Base-by-base conservation (phyloP, 768 basidiomycete genomes). In the Suillus alpinus region DNA sequence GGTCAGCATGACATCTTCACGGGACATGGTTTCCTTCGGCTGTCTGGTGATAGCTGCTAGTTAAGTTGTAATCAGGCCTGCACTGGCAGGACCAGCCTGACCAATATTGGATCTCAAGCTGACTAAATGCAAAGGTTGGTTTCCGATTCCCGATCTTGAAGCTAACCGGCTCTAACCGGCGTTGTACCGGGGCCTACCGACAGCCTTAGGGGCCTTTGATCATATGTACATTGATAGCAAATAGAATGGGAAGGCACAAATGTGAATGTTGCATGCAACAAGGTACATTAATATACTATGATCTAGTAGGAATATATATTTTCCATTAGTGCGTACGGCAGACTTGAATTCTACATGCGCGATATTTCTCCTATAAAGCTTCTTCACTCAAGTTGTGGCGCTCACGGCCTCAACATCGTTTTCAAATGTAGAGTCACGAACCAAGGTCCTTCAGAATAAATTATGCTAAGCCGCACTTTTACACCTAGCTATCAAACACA, bases 1-100 rank as follows among this genome's bases (percentile, higher is more conserved):
- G 1, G 65, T 62, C 26, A 73, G 10, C 2, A 61, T 58, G 18
- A 73, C 63, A 23, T 34, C 43, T 34, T 62, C 57, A 20, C 58
- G 16, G 31, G 56, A 47, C 23, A 59, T 36, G 18, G 3, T 50
- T 31, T 50, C 49, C 29, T 18, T 50, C 16, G 18, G 18, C 6
- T 50, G 10, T 50, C 31, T 32, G 31, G 49, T 31, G 49, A n/a
- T 32, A 50, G 49, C n/a, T 32, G 6, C 18, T 32, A 6, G 18
- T n/a, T 18, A n/a, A 32, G 31, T 31, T 50, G 9, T 31, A 16
- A 29, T 29, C 26, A 29, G 29, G 29, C 29, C 49, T 18, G 16
- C 47, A 9, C n/a, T n/a, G n/a, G n/a, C n/a, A n/a, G 7, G 16
- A 29, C 29, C 49, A n/a, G 26, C 47, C 29, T 31, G 49, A 26